Conservation (phyloP, 1,139 yeast genomes). For the Blastobotrys apis region DNA sequence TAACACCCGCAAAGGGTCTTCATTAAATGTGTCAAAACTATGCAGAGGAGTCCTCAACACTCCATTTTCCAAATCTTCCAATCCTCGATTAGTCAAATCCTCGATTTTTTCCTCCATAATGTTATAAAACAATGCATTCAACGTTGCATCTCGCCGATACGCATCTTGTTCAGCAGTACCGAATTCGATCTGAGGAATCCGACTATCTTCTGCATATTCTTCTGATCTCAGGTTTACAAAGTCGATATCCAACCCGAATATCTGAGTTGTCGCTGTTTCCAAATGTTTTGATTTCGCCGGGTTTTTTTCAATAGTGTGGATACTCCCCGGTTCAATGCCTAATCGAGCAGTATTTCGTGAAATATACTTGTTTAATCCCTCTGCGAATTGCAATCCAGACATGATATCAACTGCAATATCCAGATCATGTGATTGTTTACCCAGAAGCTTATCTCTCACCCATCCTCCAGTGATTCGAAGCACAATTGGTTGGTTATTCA, state of each 20-base stretch:
- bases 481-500: constrained; percentile 37
- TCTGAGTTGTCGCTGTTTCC: constrained; percentile 90
- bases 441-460: constrained; percentile 92
- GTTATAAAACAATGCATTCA: constrained; percentile 84
- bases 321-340: constrained; percentile 46
- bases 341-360: constrained; percentile 34
- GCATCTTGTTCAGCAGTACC: constrained; percentile 96
- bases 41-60: constrained; percentile 81
- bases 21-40: constrained; percentile 79
- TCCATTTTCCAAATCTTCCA: constrained; percentile 65
- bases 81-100: constrained; percentile 75
- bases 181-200: constrained; percentile 66
- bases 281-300: constrained; percentile 95
- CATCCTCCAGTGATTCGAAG: constrained; percentile 96
- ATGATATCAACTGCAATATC: constrained; percentile 84
- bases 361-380: constrained; percentile 54
- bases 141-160: constrained; percentile 85
- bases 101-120: constrained; percentile 64
- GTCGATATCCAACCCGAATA: constrained; percentile 79
- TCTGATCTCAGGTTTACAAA: constrained; percentile 89
- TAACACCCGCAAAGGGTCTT: constrained; percentile 87
- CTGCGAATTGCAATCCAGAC: constrained; percentile 85
- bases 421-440: constrained; percentile 74
- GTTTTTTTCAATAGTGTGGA: constrained; percentile 83
- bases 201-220: constrained; percentile 70